Base-by-base conservation (phyloP, 1,284 basidiomycete species). In the Peniophora sp. region DNA sequence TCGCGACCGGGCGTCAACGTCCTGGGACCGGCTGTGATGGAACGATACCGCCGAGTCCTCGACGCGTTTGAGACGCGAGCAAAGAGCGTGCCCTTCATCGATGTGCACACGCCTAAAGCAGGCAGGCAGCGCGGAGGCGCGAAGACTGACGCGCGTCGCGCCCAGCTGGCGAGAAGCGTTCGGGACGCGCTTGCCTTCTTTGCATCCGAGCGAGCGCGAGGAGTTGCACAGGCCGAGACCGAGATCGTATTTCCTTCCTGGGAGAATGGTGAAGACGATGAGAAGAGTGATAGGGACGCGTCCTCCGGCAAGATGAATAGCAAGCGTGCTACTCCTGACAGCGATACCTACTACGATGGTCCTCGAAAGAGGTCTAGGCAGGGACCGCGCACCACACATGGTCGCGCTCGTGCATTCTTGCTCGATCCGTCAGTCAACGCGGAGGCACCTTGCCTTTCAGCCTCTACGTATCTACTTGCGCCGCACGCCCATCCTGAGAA, bases 41-140 rank as follows among this genome's bases (percentile, higher is more conserved):
- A 76, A 47, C 77, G 86, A 5, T 88, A 89, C 65, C 83, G 82
- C 61, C 59, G 72, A 47, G 64, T 86, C 20, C 79, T 79, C 57
- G 77, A 82, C 55, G 65, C 76, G 44, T 65, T 89, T 34, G 74
- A 75, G 39, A 68, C 73, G 48, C 81, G 78, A 72, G 75, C 79
- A n/a, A 69, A 73, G 49, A 73, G 78, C 24, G 70, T 91, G 3
- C 83, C 85, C 2, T 91, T 88, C 85, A 67, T 88, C 2, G 71
- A 72, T 49, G 70, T 74, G 47, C 75, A 76, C 52, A 62, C 50
- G 6, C 24, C 27, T 8, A 36, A 22, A 3, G 58, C 64, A 49
- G 65, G 75, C 47, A 63, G 64, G 44, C 65, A 68, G 49, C 62
- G 62, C 34, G 74, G 75, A 3, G 71, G 78, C 3, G 73, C 80